Percentiles rank a stretch among this genome's conserved stretches.
phyloP scores from a whole-genome alignment of 805 yeast genomes.

The Maudiozyma saulgeensis region DNA sequence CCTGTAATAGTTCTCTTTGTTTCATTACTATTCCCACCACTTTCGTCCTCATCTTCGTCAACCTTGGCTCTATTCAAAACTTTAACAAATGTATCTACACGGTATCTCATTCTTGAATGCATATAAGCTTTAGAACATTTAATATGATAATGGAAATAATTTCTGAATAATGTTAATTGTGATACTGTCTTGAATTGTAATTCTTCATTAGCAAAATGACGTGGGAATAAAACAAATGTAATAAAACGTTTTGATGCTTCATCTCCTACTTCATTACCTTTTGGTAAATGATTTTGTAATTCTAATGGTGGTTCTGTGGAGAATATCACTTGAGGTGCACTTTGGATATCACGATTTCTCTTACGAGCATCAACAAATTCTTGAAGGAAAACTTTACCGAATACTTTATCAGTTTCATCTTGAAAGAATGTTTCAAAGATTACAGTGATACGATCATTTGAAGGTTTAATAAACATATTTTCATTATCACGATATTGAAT shows the following conservation, averaged over 20 bases:
- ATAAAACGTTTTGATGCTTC: constrained; percentile 38
- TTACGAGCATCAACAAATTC: constrained; percentile 95
- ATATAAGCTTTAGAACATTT: constrained; percentile 96
- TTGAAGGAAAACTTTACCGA: constrained; percentile 81
- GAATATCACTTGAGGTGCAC: constrained; percentile 95
- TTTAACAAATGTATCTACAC: constrained; percentile 89
- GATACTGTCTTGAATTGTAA: constrained; percentile 42
- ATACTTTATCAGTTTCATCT: constrained; percentile 91
- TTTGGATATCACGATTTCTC: constrained; percentile 86
- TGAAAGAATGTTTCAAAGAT: constrained; percentile 89
- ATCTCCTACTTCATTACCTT: constrained; percentile 24
- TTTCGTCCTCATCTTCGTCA: constrained; percentile 66
- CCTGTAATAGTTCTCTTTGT: constrained; percentile 29
- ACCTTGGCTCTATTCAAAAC: constrained; percentile 95
- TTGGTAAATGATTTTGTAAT: constrained; percentile 31
- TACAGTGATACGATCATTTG: constrained; percentile 93
- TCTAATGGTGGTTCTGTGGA: constrained; percentile 95
- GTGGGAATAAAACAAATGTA: constrained; percentile 70
- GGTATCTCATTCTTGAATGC: constrained; percentile 96
- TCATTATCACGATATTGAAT: constrained; percentile 90
- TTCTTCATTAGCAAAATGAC: constrained; percentile 68
- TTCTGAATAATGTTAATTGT: constrained; percentile 86
- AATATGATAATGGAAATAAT: constrained; percentile 96
- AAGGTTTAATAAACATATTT: constrained; percentile 80
- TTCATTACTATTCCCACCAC: constrained; percentile 3